Conservation (phyloP, 306 rosid genomes). For the Vigna trinervia region DNA sequence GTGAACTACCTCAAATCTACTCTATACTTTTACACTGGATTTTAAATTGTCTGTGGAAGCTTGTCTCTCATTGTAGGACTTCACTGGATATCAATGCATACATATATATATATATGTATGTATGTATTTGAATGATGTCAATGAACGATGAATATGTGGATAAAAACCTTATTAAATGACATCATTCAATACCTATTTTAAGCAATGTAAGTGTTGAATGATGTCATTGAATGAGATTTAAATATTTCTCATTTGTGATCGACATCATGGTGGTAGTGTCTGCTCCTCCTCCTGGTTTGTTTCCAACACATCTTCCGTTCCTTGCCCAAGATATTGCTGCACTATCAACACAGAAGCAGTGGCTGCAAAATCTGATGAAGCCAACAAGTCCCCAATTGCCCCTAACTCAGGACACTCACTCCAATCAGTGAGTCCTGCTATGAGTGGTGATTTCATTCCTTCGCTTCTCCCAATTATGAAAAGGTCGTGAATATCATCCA, state of each 20-base stretch:
- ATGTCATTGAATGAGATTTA: constrained; percentile 34
- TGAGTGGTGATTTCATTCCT: constrained; percentile 67
- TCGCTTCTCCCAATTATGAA: constrained; percentile 85
- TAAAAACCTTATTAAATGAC: too few species aligned
- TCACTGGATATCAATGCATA: too few species aligned
- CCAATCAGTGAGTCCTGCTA: constrained; percentile 91
- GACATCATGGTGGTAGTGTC: not conserved
- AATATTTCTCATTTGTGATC: constrained; percentile 39
- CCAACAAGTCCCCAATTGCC: constrained; percentile 84
- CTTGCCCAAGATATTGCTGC: constrained; percentile 70
- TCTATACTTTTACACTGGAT: too few species aligned
- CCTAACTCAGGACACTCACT: constrained; percentile 95
- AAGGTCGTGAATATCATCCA: constrained; percentile 65
- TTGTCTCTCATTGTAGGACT: too few species aligned
- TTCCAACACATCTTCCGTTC: constrained; percentile 37
- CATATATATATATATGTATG: too few species aligned
- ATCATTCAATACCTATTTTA: too few species aligned
- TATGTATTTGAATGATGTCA: too few species aligned
- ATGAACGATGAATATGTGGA: too few species aligned
- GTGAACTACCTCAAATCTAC: too few species aligned
- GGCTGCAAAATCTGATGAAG: constrained; percentile 84
- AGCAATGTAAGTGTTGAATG: not conserved
- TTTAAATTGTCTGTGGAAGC: too few species aligned
- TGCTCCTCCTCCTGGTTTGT: constrained; percentile 17
- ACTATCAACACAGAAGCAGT: constrained; percentile 83